A percentile compares a stretch with the other conserved stretches of the same genome.
phyloP scores from a whole-genome alignment of 805 yeast species.

The Lipomyces oligophaga region DNA sequence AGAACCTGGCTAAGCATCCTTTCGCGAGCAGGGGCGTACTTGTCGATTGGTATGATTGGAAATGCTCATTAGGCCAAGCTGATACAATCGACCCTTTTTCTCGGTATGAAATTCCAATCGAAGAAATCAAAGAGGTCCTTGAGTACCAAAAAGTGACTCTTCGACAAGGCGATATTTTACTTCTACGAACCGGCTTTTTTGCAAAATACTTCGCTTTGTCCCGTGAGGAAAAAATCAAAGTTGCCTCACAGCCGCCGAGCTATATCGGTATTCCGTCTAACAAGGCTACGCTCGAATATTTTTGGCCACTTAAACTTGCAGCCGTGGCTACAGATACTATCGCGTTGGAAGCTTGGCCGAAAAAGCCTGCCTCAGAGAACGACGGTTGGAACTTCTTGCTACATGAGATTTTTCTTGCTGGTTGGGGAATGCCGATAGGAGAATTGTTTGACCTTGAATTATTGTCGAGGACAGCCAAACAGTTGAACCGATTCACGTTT shows the following conservation, averaged over 20 bases:
- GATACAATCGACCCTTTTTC: neutral
- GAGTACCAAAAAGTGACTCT: neutral
- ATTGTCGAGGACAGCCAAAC: slow-evolving; percentile 1
- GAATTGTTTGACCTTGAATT: slow-evolving; percentile 3
- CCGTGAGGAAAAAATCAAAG: neutral
- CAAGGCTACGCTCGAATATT: neutral
- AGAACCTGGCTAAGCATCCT: slow-evolving; percentile 4
- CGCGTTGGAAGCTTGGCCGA: slow-evolving; percentile 11
- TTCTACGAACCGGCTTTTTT: slow-evolving; percentile 6
- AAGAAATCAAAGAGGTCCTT: slow-evolving; percentile 1
- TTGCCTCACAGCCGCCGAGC: neutral
- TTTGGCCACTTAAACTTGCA: slow-evolving; percentile 4
- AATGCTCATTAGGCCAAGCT: too few relatives aligned
- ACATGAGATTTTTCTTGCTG: slow-evolving; percentile 8
- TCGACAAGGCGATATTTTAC: slow-evolving; percentile 3
- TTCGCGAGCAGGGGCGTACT: slow-evolving; percentile 6
- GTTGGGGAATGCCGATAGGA: slow-evolving; percentile 14
- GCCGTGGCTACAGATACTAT: slow-evolving; percentile 7
- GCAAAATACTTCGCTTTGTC: neutral
- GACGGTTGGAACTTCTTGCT: slow-evolving; percentile 5
- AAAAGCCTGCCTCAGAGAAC: neutral
- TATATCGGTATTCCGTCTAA: slow-evolving; percentile 2
- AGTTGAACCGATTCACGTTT: neutral
- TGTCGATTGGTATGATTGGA: slow-evolving; percentile 4
- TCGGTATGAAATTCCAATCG: slow-evolving; percentile 1